A percentile compares a stretch with the other conserved stretches of the same genome.
Evolutionary conservation across 2,329 filamentous ascomycete genomes (phyloP).

Genomic region (Colletotrichum shisoi): DNA sequence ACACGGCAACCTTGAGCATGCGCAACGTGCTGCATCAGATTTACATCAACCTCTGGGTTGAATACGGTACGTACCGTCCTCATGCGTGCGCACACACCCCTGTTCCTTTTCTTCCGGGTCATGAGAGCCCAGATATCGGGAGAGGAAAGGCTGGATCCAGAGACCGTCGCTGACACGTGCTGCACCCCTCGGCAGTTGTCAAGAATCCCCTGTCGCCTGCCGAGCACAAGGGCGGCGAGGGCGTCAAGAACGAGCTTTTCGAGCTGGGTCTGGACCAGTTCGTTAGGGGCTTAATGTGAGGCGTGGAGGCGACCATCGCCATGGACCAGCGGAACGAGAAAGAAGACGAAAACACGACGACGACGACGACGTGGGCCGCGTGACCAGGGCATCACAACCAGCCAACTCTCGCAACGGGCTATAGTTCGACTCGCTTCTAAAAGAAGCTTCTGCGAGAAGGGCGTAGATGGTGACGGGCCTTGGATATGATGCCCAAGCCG

Average conservation of each 20-base stretch:
- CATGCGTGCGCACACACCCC: too few species aligned
- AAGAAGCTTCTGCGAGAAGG: neutral
- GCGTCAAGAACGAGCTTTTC: constrained; percentile 76
- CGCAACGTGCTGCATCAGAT: constrained; percentile 96
- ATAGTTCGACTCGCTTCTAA: neutral
- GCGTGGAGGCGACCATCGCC: neutral
- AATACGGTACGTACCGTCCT: constrained; percentile 78
- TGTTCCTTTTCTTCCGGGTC: too few species aligned
- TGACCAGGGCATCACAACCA: neutral
- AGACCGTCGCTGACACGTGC: constrained; percentile 38
- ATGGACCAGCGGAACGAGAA: neutral
- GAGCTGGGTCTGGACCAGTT: constrained; percentile 80
- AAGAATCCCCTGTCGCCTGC: constrained; percentile 75
- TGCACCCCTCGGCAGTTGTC: constrained; percentile 59
- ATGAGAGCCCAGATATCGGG: too few species aligned
- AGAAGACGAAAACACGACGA: neutral
- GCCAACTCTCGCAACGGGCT: neutral
- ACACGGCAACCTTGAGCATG: constrained; percentile 88
- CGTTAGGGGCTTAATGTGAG: constrained; percentile 70
- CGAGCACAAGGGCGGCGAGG: constrained; percentile 72
- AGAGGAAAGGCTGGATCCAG: neutral
- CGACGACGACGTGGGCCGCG: neutral
- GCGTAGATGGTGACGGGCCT: neutral
- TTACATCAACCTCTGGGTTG: constrained; percentile 96
- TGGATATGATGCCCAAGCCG: neutral